Conservation (phyloP, 306 rosid genomes). For the Dicorynia guianensis region DNA sequence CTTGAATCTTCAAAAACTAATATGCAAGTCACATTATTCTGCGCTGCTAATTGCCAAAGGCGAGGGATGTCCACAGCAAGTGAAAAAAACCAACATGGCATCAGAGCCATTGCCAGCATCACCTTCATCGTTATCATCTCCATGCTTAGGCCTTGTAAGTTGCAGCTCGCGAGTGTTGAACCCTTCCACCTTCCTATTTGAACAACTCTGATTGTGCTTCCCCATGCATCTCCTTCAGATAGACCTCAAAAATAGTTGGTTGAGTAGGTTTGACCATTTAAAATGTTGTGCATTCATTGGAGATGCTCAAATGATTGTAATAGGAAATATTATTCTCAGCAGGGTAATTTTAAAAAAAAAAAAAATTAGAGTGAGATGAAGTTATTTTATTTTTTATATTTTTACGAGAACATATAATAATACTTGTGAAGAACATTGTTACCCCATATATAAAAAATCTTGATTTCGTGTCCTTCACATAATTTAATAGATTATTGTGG, state of each 20-base stretch:
- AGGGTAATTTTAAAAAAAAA: too few species aligned
- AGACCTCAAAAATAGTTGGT: not conserved
- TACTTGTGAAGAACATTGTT: too few species aligned
- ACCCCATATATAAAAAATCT: too few species aligned
- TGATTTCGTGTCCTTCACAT: too few species aligned
- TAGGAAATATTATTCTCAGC: too few species aligned
- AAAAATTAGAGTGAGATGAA: too few species aligned
- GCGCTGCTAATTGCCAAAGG: constrained; percentile 41
- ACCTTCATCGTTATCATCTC: constrained; percentile 1
- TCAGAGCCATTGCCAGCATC: constrained; percentile 13
- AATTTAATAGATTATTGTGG: too few species aligned
- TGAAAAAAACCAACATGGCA: constrained; percentile 38
- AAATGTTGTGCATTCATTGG: constrained; percentile 1
- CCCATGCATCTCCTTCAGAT: constrained; percentile 27
- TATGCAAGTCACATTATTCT: constrained; percentile 51
- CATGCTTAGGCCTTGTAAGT: not conserved
- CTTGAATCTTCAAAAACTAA: constrained; percentile 84
- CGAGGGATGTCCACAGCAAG: constrained; percentile 28
- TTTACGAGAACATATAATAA: too few species aligned
- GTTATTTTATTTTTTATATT: too few species aligned
- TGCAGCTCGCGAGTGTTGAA: too few species aligned
- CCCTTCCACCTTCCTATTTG: not conserved
- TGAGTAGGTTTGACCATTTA: constrained; percentile 34
- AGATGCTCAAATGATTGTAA: too few species aligned
- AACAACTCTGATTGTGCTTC: not conserved